Conservation (phyloP, 2,329 filamentous ascomycete species). For the Clonostachys rhizophaga region DNA sequence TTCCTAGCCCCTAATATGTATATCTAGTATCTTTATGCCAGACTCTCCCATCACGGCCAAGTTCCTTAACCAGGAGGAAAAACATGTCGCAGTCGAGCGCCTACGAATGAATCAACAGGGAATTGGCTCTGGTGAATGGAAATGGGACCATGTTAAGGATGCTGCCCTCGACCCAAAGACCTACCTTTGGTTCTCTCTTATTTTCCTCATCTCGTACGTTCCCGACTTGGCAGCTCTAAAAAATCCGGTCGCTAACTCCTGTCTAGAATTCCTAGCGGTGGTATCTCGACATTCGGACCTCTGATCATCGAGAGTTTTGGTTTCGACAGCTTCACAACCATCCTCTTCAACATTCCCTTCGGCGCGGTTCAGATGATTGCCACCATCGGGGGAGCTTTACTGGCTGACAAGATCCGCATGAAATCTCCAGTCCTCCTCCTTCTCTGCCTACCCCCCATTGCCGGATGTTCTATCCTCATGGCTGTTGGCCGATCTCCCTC, state of each 20-base stretch:
- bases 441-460: constrained; percentile 51
- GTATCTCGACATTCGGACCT: constrained; percentile 54
- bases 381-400: constrained; percentile 51
- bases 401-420: constrained; percentile 46
- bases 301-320: constrained; percentile 55
- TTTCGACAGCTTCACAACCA: constrained; percentile 48
- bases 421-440: constrained; percentile 50
- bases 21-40: constrained; percentile 43
- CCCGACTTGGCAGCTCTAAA: no score
- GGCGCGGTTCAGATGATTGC: constrained; percentile 56
- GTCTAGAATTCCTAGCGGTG: constrained; percentile 43
- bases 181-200: constrained; percentile 35
- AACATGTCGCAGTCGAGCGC: constrained; percentile 52
- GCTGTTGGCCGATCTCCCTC: constrained; percentile 35
- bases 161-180: constrained; percentile 31
- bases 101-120: constrained; percentile 45
- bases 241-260: background rate
- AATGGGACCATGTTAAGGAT: constrained; percentile 34
- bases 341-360: constrained; percentile 58
- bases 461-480: constrained; percentile 49
- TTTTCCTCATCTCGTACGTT: constrained; percentile 46
- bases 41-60: constrained; percentile 58
- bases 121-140: constrained; percentile 28
- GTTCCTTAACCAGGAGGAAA: constrained; percentile 51
- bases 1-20: no score